These are phyloP conservation scores for Acer saccharum DNA, from an alignment of 345 rosid species.

Conservation along the genomic window DNA sequence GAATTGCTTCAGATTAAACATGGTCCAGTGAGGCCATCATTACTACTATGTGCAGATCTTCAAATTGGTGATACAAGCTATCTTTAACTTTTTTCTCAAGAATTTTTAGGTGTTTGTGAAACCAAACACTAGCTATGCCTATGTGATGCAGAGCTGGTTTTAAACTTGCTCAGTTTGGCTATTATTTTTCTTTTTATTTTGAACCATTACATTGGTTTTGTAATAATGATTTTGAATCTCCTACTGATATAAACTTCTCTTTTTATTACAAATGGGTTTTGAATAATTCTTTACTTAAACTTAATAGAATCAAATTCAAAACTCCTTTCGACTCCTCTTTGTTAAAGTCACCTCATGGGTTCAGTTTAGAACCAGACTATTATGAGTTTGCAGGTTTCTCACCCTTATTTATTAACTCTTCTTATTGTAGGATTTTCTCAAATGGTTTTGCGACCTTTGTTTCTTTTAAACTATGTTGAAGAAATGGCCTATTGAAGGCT, in stretches of 20 bases:
- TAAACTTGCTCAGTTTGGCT: background rate
- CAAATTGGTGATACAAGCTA: conserved; percentile 21
- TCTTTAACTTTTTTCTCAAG: background rate
- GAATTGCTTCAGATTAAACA: conserved; percentile 14
- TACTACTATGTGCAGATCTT: conserved; percentile 13
- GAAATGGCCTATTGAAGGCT: conserved; percentile 17
- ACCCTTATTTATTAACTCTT: background rate
- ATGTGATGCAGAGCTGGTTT: background rate
- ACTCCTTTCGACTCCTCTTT: background rate
- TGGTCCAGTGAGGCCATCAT: conserved; percentile 21
- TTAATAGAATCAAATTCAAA: too few species aligned
- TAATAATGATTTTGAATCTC: background rate
- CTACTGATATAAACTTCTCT: background rate
- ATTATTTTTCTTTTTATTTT: background rate
- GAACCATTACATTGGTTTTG: background rate
- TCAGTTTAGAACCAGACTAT: background rate
- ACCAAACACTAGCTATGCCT: background rate
- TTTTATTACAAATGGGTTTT: background rate
- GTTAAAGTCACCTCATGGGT: background rate
- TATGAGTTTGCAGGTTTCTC: conserved; percentile 1
- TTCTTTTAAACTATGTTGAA: conserved; percentile 17
- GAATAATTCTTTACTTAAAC: background rate
- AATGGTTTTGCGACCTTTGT: background rate
- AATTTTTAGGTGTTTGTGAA: background rate
- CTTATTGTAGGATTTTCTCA: background rate